These are phyloP conservation scores for Mycena latifolia DNA, from an alignment of 768 basidiomycete species.

Conservation along the genomic window DNA sequence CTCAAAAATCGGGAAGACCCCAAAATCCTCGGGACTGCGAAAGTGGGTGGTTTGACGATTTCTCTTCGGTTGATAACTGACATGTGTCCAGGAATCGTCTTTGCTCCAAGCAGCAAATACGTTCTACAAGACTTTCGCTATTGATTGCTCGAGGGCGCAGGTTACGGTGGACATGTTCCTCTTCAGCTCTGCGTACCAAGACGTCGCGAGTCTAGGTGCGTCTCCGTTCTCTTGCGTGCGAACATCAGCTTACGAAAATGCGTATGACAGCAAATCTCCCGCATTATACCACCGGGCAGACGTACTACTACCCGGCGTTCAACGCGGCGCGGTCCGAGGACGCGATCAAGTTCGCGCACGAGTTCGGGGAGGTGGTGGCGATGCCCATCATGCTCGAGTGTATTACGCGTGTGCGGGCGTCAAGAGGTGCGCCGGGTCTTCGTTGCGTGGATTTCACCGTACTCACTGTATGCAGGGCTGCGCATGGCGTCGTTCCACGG, in stretches of 20 bases:
- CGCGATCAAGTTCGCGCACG: conserved; percentile 97
- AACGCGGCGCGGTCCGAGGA: conserved; percentile 95
- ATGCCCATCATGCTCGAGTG: conserved; percentile 97
- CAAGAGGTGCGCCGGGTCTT: conserved; percentile 70
- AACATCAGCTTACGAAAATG: not conserved
- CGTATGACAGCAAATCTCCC: conserved; percentile 82
- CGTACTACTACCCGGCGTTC: conserved; percentile 98
- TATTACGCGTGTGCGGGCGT: conserved; percentile 98
- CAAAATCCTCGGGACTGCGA: conserved; percentile 94
- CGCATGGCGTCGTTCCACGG: conserved; percentile 99
- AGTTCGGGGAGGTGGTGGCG: conserved; percentile 93
- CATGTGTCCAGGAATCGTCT: conserved; percentile 77
- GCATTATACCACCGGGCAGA: conserved; percentile 97
- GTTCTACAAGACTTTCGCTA: conserved; percentile 99
- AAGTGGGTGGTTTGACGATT: conserved; percentile 59
- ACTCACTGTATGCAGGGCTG: conserved; percentile 63
- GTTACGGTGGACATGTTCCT: conserved; percentile 99
- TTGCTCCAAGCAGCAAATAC: conserved; percentile 93
- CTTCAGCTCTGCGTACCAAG: conserved; percentile 93
- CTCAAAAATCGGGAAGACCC: conserved; percentile 98
- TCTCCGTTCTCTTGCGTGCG: not conserved
- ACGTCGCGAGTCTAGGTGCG: conserved; percentile 92
- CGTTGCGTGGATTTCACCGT: conserved; percentile 10
- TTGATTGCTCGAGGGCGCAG: conserved; percentile 97
- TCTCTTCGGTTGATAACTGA: not conserved